phyloP scores from a whole-genome alignment of 192 early-diverging fungal species.

The Podila clonocystis region DNA sequence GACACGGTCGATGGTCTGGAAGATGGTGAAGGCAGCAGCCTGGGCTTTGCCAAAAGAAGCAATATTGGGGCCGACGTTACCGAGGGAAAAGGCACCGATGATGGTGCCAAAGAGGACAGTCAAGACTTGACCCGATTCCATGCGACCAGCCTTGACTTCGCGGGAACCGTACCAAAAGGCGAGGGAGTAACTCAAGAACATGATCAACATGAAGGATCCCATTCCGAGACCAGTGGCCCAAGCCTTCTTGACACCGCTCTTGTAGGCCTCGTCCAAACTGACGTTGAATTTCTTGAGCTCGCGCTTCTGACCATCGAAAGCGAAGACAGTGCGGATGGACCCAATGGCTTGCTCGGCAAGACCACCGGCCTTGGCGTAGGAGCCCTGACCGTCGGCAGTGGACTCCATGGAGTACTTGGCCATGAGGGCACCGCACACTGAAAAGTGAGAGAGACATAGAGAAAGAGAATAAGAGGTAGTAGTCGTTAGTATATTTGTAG shows the following conservation, averaged over 20 bases:
- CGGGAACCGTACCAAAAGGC: slow-evolving; percentile 88
- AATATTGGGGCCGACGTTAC: slow-evolving; percentile 74
- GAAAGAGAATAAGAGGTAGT: too few species aligned
- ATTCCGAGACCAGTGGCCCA: slow-evolving; percentile 68
- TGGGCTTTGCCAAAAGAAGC: slow-evolving; percentile 75
- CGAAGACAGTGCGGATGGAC: slow-evolving; percentile 86
- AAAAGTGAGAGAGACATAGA: too few species aligned
- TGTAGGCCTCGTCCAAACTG: slow-evolving; percentile 69
- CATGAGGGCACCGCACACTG: slow-evolving; percentile 60
- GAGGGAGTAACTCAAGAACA: slow-evolving; percentile 82
- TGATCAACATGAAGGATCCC: slow-evolving; percentile 78
- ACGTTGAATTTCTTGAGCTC: slow-evolving; percentile 57
- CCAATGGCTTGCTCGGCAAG: slow-evolving; percentile 88
- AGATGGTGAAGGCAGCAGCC: slow-evolving; percentile 88
- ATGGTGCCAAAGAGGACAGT: slow-evolving; percentile 85
- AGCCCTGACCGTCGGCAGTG: slow-evolving; percentile 64
- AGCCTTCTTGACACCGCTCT: slow-evolving; percentile 69
- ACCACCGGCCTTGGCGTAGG: slow-evolving; percentile 86
- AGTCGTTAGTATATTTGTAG: too few species aligned
- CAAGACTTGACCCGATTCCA: slow-evolving; percentile 64
- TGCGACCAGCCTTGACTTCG: slow-evolving; percentile 60
- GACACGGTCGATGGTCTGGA: slow-evolving; percentile 82
- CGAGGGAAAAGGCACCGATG: slow-evolving; percentile 69
- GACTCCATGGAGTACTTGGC: slow-evolving; percentile 59
- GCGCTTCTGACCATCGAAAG: slow-evolving; percentile 84